Conservation (phyloP, 345 rosid species). For the Geranium brycei region DNA sequence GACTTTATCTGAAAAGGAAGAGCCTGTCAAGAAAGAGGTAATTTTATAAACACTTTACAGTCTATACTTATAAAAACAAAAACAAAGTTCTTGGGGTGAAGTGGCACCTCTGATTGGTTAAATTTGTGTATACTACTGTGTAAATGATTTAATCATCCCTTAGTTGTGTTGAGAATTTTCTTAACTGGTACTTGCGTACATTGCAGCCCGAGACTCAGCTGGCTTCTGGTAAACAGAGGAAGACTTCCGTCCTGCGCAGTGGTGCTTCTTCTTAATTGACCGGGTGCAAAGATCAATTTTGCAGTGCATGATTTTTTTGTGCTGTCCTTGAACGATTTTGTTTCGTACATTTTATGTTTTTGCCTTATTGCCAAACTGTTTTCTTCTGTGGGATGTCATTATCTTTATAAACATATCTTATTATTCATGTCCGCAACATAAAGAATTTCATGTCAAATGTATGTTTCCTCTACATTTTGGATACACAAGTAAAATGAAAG, state of each 20-base stretch:
- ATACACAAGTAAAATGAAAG: too few species aligned
- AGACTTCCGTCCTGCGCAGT: constrained; percentile 7
- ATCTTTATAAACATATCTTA: too few species aligned
- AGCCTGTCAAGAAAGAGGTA: constrained; percentile 59
- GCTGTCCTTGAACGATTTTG: constrained; percentile 8
- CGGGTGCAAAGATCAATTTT: neutral
- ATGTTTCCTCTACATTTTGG: too few species aligned
- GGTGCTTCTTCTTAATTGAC: constrained; percentile 15
- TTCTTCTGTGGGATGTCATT: too few species aligned
- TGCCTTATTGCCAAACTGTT: too few species aligned
- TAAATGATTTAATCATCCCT: too few species aligned
- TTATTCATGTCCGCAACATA: too few species aligned
- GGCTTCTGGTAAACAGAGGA: constrained; percentile 26
- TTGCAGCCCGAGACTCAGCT: constrained; percentile 51
- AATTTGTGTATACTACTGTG: neutral
- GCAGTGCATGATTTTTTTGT: neutral
- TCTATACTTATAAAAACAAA: too few species aligned
- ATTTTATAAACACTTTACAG: neutral
- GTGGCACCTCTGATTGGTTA: neutral
- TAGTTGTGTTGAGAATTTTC: constrained; percentile 5
- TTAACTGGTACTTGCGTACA: neutral
- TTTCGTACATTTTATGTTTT: too few species aligned
- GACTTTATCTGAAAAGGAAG: constrained; percentile 56
- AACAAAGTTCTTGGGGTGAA: neutral
- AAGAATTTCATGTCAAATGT: too few species aligned